Percentiles rank a stretch among this genome's conserved stretches.
phyloP scores from a whole-genome alignment of 495 filamentous ascomycete genomes.

The Chaetomium fimeti region DNA sequence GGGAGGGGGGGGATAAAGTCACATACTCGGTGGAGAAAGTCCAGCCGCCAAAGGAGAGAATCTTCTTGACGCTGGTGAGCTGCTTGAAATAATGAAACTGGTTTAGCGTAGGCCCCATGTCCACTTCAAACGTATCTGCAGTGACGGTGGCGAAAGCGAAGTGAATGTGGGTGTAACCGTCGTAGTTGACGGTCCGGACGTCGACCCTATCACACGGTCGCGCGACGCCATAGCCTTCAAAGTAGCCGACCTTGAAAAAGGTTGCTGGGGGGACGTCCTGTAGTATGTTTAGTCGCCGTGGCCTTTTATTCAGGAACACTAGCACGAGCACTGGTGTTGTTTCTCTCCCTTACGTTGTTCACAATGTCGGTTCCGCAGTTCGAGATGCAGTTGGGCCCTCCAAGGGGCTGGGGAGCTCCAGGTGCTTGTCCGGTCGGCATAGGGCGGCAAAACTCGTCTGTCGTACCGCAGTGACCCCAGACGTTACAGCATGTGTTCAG shows the following conservation, averaged over 20 bases:
- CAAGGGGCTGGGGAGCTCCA: constrained; percentile 34
- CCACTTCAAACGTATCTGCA: constrained; percentile 8
- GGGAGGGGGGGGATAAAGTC: no score
- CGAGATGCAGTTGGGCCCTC: constrained; percentile 46
- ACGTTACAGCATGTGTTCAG: constrained; percentile 40
- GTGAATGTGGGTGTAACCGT: constrained; percentile 29
- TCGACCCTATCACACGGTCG: constrained; percentile 32
- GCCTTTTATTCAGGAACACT: no score
- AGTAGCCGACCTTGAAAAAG: constrained; percentile 27
- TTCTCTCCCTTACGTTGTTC: no score
- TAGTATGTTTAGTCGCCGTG: no score
- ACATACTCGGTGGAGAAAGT: no score
- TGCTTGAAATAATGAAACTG: constrained; percentile 27
- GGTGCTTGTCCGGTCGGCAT: no score
- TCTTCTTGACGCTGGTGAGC: constrained; percentile 24
- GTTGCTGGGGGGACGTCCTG: neutral
- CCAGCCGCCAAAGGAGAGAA: constrained; percentile 43
- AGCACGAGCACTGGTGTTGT: no score
- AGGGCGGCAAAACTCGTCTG: constrained; percentile 48
- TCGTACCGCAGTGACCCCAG: constrained; percentile 52
- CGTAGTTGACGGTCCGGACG: constrained; percentile 13
- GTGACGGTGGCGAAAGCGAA: constrained; percentile 26
- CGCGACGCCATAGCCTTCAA: constrained; percentile 31
- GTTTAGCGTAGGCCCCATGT: constrained; percentile 16
- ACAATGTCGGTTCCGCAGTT: constrained; percentile 45